phyloP scores from a whole-genome alignment of 129 eudicot genomes.

The Centella asiatica region DNA sequence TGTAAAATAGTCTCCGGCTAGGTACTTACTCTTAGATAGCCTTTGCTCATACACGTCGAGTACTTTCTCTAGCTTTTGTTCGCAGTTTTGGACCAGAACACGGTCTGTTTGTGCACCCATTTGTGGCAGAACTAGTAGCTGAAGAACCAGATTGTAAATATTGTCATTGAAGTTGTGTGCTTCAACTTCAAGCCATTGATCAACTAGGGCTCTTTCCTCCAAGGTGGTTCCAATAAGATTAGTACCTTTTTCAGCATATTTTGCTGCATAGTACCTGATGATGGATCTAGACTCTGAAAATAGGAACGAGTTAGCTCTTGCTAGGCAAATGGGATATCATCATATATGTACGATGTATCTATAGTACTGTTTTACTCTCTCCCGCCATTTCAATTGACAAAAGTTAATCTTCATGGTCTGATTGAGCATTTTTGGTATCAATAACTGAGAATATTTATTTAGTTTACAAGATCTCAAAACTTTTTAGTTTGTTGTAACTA shows the following conservation, averaged over 20 bases:
- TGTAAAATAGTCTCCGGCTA: conserved; percentile 58
- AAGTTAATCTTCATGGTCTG: too few species aligned
- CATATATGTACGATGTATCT: too few species aligned
- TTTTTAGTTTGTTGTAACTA: too few species aligned
- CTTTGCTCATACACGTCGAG: conserved; percentile 59
- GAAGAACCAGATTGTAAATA: conserved; percentile 58
- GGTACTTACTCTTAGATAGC: conserved; percentile 36
- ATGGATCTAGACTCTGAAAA: conserved; percentile 74
- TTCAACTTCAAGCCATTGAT: conserved; percentile 91
- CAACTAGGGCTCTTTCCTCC: conserved; percentile 68
- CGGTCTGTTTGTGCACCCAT: conserved; percentile 55
- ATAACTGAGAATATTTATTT: too few species aligned
- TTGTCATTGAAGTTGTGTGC: conserved; percentile 63
- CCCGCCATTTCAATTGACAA: too few species aligned
- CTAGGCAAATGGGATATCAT: too few species aligned
- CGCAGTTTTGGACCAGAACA: conserved; percentile 26
- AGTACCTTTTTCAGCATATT: conserved; percentile 27
- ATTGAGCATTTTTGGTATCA: too few species aligned
- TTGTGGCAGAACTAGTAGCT: conserved; percentile 49
- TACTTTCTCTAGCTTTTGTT: conserved; percentile 43
- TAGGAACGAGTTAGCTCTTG: background rate
- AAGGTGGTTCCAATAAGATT: conserved; percentile 54
- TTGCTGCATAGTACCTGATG: conserved; percentile 64
- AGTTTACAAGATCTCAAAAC: too few species aligned
- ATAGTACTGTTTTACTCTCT: too few species aligned